Evolutionary conservation across 345 rosid genomes (phyloP).

Genomic region (Eucalyptus dawsonii): DNA sequence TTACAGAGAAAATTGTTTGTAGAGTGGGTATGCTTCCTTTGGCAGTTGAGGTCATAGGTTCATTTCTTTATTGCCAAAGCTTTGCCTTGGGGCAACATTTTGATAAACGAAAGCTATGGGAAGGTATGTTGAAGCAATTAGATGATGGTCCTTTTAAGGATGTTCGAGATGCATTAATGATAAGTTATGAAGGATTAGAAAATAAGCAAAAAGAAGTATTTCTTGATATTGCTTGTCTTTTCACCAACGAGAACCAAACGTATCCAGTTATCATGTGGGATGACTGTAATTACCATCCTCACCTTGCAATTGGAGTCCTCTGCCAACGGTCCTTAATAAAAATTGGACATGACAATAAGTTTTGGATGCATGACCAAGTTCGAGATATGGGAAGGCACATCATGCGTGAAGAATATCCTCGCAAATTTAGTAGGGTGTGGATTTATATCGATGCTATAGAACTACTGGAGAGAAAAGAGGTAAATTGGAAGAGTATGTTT

Average conservation of each 20-base stretch:
- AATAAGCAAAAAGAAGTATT: neutral
- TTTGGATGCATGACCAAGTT: neutral
- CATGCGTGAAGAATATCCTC: neutral
- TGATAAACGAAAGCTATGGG: too few species aligned
- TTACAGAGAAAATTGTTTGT: too few species aligned
- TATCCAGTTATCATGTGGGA: too few species aligned
- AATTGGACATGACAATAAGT: fast-evolving
- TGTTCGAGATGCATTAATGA: neutral
- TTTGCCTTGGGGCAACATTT: fast-evolving
- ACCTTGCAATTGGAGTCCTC: neutral
- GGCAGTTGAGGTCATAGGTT: too few species aligned
- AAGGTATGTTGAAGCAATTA: too few species aligned
- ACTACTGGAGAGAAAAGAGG: too few species aligned
- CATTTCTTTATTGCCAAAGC: too few species aligned
- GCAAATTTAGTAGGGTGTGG: too few species aligned
- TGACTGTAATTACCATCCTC: neutral
- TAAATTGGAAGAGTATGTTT: neutral
- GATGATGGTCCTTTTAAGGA: too few species aligned
- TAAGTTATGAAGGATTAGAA: neutral
- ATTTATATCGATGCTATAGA: too few species aligned
- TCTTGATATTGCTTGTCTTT: neutral
- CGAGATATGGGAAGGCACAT: neutral
- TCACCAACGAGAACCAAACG: neutral
- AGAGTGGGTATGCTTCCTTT: too few species aligned
- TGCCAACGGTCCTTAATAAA: neutral